Conservation (phyloP, 2,329 filamentous ascomycete species). For the Bipolaris bicolor region DNA sequence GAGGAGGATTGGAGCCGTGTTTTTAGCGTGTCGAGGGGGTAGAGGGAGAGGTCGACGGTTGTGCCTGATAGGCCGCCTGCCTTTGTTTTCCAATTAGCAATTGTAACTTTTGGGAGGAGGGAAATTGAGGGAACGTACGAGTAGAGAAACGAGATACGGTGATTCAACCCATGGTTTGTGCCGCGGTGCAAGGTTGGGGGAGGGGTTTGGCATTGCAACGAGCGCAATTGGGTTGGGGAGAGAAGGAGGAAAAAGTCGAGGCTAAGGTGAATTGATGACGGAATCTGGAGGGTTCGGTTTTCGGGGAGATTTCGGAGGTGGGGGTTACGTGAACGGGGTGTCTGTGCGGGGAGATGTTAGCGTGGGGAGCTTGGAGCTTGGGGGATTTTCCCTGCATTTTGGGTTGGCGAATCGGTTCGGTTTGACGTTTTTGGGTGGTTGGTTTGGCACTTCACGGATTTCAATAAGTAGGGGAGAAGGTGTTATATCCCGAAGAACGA, state of each 20-base stretch:
- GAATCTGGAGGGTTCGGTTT: constrained; percentile 10
- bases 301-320: neutral
- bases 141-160: constrained; percentile 55
- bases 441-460: neutral
- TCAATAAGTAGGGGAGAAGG: too few relatives aligned
- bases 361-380: neutral
- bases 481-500: too few relatives aligned
- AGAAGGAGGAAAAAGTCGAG: neutral
- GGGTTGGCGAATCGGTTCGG: neutral
- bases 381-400: neutral
- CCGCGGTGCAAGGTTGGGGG: constrained; percentile 33
- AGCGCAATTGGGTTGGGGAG: neutral
- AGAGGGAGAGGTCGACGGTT: constrained; percentile 95
- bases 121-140: constrained; percentile 42
- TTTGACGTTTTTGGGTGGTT: neutral
- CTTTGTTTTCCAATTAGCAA: constrained; percentile 51
- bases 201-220: constrained; percentile 37
- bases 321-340: constrained; percentile 9
- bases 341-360: constrained; percentile 34
- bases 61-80: constrained; percentile 92
- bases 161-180: constrained; percentile 50
- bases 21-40: constrained; percentile 97
- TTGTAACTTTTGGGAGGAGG: neutral
- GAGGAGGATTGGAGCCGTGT: constrained; percentile 87
- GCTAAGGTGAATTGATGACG: constrained; percentile 9